A percentile compares a stretch with the other conserved stretches of the same genome.
Conservation (phyloP, 805 yeast genomes). For the Cyberlindnera euphorbiiphila region DNA sequence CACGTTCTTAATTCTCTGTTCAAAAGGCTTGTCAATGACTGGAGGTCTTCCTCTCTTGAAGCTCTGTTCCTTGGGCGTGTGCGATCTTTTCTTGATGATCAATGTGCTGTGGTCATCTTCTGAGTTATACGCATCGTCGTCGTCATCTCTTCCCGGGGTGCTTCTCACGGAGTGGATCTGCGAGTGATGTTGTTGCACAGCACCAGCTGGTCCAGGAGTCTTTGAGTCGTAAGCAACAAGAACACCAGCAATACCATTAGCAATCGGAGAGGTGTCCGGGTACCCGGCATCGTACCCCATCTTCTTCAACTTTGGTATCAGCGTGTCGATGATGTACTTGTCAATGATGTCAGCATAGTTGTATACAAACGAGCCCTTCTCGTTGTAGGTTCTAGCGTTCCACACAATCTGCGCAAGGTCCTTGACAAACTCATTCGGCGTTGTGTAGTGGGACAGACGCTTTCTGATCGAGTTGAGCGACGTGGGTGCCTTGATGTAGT, state of each 20-base stretch:
- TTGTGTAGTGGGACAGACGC: conserved; percentile 50
- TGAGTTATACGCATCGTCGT: conserved; percentile 13
- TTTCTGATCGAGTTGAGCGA: conserved; percentile 71
- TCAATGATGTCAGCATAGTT: conserved; percentile 56
- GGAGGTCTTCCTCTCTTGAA: conserved; percentile 85
- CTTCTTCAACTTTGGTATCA: conserved; percentile 33
- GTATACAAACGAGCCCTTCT: conserved; percentile 62
- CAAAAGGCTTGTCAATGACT: conserved; percentile 85
- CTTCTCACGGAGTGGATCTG: conserved; percentile 8
- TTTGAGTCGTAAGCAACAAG: conserved; percentile 16
- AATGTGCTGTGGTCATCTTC: conserved; percentile 9
- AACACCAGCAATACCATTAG: conserved; percentile 20
- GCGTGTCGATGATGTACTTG: conserved; percentile 34
- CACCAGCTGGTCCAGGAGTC: conserved; percentile 2
- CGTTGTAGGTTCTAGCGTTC: conserved; percentile 86
- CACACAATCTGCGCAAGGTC: conserved; percentile 84
- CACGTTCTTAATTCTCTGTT: conserved; percentile 84
- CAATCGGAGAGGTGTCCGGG: conserved; percentile 34
- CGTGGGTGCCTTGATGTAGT: conserved; percentile 73
- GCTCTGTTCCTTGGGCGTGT: conserved; percentile 22
- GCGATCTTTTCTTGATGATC: conserved; percentile 9
- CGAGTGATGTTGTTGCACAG: conserved; percentile 1
- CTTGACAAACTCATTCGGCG: conserved; percentile 63
- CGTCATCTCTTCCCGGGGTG: conserved; percentile 15
- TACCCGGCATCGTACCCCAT: conserved; percentile 33